Conservation (phyloP, 805 yeast genomes). For the Candida orba region DNA sequence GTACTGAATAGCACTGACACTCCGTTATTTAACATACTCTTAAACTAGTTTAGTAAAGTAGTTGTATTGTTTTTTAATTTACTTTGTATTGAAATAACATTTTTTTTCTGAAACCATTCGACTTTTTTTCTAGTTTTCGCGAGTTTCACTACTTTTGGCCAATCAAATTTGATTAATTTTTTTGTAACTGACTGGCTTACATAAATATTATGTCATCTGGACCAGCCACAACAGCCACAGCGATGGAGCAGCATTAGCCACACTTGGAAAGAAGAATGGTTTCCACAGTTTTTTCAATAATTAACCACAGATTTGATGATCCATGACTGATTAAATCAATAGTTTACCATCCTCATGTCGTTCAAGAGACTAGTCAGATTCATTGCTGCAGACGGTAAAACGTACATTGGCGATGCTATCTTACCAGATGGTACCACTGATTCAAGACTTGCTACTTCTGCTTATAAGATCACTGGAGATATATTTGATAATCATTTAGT, state of each 20-base stretch:
- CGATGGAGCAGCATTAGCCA: no score
- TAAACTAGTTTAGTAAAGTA: background rate
- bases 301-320: no score
- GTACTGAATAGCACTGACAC: no score
- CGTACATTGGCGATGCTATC: slow-evolving; percentile 43
- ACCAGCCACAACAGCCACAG: no score
- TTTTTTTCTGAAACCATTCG: background rate
- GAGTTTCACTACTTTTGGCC: background rate
- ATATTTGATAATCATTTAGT: slow-evolving; percentile 30
- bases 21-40: slow-evolving; percentile 1
- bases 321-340: no score
- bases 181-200: background rate
- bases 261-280: no score
- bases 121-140: slow-evolving; percentile 2
- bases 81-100: no score
- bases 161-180: slow-evolving; percentile 4
- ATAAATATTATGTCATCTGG: background rate
- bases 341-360: no score
- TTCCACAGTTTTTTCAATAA: no score
- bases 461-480: slow-evolving; percentile 39
- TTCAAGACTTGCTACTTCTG: slow-evolving; percentile 32
- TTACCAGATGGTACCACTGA: slow-evolving; percentile 29
- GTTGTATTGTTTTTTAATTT: no score
- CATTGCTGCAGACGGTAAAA: slow-evolving; percentile 35
- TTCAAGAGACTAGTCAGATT: slow-evolving; percentile 33